phyloP scores from a whole-genome alignment of 371 early-diverging fungal genomes.

The Catenaria anguillulae region DNA sequence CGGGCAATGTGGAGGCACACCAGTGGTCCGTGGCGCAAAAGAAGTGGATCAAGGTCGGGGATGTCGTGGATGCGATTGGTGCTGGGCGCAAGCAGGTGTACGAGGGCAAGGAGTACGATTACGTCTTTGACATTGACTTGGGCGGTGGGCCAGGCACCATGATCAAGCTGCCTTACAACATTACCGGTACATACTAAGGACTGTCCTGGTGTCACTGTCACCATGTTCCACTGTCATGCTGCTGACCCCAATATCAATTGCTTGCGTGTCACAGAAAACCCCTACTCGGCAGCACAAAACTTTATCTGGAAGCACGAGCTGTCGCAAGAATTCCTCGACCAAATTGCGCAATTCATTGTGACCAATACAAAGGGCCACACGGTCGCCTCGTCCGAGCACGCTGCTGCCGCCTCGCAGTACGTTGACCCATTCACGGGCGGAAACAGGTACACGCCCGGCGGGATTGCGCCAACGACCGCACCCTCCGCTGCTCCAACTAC shows the following conservation, averaged over 20 bases:
- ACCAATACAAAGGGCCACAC: conserved; percentile 58
- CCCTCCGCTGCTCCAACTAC: too few relatives aligned
- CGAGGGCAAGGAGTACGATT: conserved; percentile 87
- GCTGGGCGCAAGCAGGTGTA: conserved; percentile 53
- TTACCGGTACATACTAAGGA: conserved; percentile 35
- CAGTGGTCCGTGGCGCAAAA: conserved; percentile 48
- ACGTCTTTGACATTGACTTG: conserved; percentile 93
- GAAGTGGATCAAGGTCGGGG: conserved; percentile 81
- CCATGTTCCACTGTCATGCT: too few relatives aligned
- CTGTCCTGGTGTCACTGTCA: too few relatives aligned
- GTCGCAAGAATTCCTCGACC: conserved; percentile 65
- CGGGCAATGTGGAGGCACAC: conserved; percentile 15
- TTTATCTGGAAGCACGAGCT: conserved; percentile 72
- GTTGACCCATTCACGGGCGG: conserved; percentile 23
- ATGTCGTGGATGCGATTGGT: conserved; percentile 83
- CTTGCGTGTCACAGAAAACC: conserved; percentile 82
- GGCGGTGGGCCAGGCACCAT: conserved; percentile 43
- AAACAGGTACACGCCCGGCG: conserved; percentile 2
- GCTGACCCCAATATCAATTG: too few relatives aligned
- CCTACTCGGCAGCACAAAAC: conserved; percentile 77
- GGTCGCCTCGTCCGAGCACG: conserved; percentile 18
- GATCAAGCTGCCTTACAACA: conserved; percentile 86
- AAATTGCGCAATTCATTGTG: conserved; percentile 84
- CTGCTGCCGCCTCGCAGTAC: conserved; percentile 8
- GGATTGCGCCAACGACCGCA: neutral